Conservation (phyloP, 2,329 filamentous ascomycete species). For the Dothiorella sarmentorum region DNA sequence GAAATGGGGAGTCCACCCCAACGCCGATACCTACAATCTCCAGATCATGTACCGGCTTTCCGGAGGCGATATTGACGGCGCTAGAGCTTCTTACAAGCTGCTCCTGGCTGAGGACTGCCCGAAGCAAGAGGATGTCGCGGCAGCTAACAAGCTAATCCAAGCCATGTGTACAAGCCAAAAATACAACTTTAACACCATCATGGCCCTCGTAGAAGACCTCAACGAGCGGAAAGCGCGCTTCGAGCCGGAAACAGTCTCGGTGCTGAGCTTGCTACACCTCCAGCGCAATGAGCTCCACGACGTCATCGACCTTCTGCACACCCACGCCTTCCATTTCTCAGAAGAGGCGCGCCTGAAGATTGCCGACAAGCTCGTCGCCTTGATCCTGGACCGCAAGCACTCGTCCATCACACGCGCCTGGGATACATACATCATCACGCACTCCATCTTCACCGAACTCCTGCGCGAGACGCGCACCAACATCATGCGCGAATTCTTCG, state of each 20-base stretch:
- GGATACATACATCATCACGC: constrained; percentile 59
- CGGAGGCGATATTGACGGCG: constrained; percentile 68
- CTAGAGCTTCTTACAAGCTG: constrained; percentile 61
- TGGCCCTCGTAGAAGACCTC: constrained; percentile 68
- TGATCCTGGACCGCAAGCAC: constrained; percentile 61
- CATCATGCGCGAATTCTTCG: constrained; percentile 81
- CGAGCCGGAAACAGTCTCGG: constrained; percentile 69
- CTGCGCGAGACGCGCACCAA: constrained; percentile 61
- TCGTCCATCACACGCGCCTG: constrained; percentile 63
- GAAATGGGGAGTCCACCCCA: constrained; percentile 62
- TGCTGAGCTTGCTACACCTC: constrained; percentile 71
- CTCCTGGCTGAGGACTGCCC: constrained; percentile 57
- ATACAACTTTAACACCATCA: constrained; percentile 67
- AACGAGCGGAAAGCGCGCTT: constrained; percentile 67
- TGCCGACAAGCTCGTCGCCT: constrained; percentile 62
- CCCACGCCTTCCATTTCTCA: constrained; percentile 68
- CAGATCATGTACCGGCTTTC: constrained; percentile 74
- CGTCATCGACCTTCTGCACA: constrained; percentile 75
- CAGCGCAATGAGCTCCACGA: constrained; percentile 73
- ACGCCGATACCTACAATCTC: constrained; percentile 68
- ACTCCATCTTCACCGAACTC: constrained; percentile 59
- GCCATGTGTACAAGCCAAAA: constrained; percentile 60
- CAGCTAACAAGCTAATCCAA: constrained; percentile 69
- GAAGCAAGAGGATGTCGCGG: constrained; percentile 54
- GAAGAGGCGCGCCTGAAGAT: constrained; percentile 66